Evolutionary conservation across 768 basidiomycete genomes (phyloP).

Genomic region (Mycena galopus): DNA sequence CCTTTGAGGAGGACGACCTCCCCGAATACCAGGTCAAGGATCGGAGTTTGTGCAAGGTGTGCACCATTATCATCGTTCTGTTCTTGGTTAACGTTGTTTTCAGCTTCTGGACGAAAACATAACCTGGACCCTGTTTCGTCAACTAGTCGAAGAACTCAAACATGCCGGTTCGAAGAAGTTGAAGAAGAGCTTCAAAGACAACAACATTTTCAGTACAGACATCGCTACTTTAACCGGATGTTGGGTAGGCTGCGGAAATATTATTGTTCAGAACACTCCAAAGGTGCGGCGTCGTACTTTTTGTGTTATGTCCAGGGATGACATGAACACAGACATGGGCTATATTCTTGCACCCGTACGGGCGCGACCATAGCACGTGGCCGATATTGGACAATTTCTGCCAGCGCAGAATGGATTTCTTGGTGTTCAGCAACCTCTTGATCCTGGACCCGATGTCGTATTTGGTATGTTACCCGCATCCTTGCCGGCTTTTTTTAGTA

Average conservation of each 20-base stretch:
- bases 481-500: neutral
- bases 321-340: conserved; percentile 67
- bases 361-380: conserved; percentile 66
- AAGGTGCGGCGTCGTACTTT: conserved; percentile 40
- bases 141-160: conserved; percentile 13
- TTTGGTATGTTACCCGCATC: conserved; percentile 24
- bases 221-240: conserved; percentile 74
- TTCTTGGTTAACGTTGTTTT: conserved; percentile 2
- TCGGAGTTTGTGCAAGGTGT: conserved; percentile 62
- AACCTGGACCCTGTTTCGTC: conserved; percentile 66
- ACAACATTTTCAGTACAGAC: conserved; percentile 43
- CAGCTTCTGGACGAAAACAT: conserved; percentile 66
- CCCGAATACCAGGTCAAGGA: conserved; percentile 59
- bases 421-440: conserved; percentile 70
- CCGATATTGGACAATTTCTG: conserved; percentile 54
- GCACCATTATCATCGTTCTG: conserved; percentile 20
- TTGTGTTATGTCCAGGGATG: neutral
- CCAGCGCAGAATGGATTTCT: conserved; percentile 71
- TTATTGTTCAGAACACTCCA: conserved; percentile 58
- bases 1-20: conserved; percentile 30
- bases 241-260: conserved; percentile 79
- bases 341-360: conserved; percentile 63
- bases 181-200: conserved; percentile 55
- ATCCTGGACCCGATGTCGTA: conserved; percentile 74
- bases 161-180: conserved; percentile 49